Conservation (phyloP, 2,329 filamentous ascomycete species). For the Fusarium caatingaense region DNA sequence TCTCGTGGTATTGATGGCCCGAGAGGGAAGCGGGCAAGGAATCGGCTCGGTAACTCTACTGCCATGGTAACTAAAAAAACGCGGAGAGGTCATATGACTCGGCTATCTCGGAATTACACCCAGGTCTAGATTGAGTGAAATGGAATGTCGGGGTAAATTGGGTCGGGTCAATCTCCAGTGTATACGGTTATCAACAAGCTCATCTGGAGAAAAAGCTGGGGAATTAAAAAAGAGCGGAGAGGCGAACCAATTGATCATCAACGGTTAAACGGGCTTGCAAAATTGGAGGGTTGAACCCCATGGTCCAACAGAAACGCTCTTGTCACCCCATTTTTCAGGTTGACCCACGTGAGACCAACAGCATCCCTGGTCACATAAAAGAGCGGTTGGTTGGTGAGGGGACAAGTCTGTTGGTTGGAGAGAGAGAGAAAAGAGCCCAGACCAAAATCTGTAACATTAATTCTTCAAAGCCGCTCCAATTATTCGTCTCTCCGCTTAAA, state of each 20-base stretch:
- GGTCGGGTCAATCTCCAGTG: slow-evolving; percentile 1
- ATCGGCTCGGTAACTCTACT: neutral
- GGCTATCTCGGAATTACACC: neutral
- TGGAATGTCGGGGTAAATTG: neutral
- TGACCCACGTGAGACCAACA: slow-evolving; percentile 13
- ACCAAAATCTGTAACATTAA: slow-evolving; percentile 11
- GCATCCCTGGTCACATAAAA: neutral
- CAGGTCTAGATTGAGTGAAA: neutral
- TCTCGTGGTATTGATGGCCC: neutral
- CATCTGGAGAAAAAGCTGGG: slow-evolving; percentile 26
- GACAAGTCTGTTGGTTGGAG: neutral
- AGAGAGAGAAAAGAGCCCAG: neutral
- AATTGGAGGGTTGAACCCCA: slow-evolving; percentile 24
- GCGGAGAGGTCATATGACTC: neutral
- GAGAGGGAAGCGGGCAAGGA: neutral
- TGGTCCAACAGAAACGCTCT: slow-evolving; percentile 3
- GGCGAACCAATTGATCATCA: slow-evolving; percentile 11
- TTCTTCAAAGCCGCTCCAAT: slow-evolving; percentile 24
- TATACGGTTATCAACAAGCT: slow-evolving; percentile 21
- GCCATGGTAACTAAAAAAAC: neutral
- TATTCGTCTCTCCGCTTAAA: neutral
- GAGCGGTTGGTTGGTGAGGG: neutral
- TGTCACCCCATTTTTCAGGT: neutral
- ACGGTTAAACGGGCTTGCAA: slow-evolving; percentile 13
- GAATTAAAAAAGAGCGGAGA: slow-evolving; percentile 6